Evolutionary conservation across 192 early-diverging fungal species (phyloP), one percentile per base, ranked within the genome.

Genomic region (Entomortierella lignicola): DNA sequence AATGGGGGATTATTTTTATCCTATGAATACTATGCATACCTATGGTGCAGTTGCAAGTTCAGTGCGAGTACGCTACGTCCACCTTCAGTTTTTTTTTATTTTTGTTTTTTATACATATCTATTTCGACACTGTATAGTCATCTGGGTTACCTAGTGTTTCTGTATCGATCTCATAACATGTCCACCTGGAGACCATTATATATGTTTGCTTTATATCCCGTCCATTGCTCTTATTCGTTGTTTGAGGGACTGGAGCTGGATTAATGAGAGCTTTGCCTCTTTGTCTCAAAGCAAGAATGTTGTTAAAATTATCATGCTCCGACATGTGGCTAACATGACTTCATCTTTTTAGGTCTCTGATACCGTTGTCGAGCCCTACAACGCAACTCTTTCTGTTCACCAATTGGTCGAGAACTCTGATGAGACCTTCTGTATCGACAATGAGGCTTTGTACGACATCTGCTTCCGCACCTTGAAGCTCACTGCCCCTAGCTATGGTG

Each of bases 391-490:
- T 50, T 95, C 96, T 31, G 93, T 98, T 52, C 98, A 99, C 88
- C 97, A 98, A 83, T 90, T 98, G 58, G 97, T 99, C 42, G 97
- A 99, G 82, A 98, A 99, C 92, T 96, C 94, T 63, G 98, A 99
- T 84, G 95, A 96, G 87, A 98, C 98, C 58, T 99, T 98, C 90
- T 98, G 97, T 88, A 98, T 99, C 74, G 98, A 99, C 84, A 99
- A 99, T 87, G 96, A 99, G 84, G 98, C 98, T 41, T 88, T 99
- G 54, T 98, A 98, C 85, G 97, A 99, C 86, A 99, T 99, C 75
- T 99, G 97, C 89, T 95, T 94, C 90, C 90, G 96, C 71, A 99
- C 97, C 64, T 89, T 99, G 80, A 98, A 98, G 86, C 89, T 98
- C 77, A 88, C 89, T 77, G 95, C 92, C 71, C 96, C 98, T 66